These are phyloP conservation scores for Candida schatavii DNA, from an alignment of 805 yeast species.

Conservation along the genomic window DNA sequence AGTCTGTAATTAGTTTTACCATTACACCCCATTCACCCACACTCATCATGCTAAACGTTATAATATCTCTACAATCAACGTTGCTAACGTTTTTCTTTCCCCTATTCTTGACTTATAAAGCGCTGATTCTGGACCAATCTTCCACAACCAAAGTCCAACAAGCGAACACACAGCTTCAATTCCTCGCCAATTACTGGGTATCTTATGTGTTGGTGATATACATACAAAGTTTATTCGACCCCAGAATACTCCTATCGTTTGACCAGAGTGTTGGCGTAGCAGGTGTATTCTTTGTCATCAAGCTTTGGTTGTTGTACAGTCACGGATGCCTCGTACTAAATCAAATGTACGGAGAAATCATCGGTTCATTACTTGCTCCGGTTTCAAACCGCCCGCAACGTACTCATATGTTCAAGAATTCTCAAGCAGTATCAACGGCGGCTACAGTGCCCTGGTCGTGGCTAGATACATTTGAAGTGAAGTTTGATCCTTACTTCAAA, in stretches of 20 bases:
- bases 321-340: slow-evolving; percentile 23
- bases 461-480: slow-evolving; percentile 1
- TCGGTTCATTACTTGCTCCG: neutral
- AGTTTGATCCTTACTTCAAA: neutral
- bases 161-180: slow-evolving; percentile 9
- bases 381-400: neutral
- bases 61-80: neutral
- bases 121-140: slow-evolving; percentile 8
- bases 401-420: neutral
- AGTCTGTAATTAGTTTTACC: too few relatives aligned
- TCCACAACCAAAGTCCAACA: neutral
- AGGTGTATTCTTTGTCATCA: slow-evolving; percentile 9
- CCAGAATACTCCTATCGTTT: slow-evolving; percentile 6
- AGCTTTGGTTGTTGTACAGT: slow-evolving; percentile 22
- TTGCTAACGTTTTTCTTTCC: slow-evolving; percentile 12
- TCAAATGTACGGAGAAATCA: slow-evolving; percentile 6
- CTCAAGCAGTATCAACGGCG: too few relatives aligned
- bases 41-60: neutral
- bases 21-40: neutral
- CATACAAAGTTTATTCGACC: slow-evolving; percentile 9
- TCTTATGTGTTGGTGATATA: slow-evolving; percentile 15
- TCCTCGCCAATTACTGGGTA: slow-evolving; percentile 22
- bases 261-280: slow-evolving; percentile 5
- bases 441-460: neutral
- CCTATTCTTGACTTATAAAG: slow-evolving; percentile 16